These are phyloP conservation scores for Suillus hirtellus DNA, from an alignment of 768 basidiomycete genomes.

Conservation along the genomic window DNA sequence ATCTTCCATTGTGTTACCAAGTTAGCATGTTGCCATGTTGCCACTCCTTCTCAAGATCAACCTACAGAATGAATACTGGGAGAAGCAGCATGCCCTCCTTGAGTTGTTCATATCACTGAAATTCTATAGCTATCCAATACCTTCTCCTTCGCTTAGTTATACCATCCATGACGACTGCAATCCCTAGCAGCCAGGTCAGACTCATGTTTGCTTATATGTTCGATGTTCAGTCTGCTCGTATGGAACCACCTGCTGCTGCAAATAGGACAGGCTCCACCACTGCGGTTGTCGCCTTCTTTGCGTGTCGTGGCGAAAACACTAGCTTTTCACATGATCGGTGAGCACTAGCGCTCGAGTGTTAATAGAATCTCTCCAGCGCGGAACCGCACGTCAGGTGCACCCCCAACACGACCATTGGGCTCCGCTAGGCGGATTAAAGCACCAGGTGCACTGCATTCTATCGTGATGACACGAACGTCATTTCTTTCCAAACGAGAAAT, in stretches of 20 bases:
- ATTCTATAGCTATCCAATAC: background rate
- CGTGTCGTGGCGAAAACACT: background rate
- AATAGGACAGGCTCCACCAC: background rate
- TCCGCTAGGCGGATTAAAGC: background rate
- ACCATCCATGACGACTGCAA: background rate
- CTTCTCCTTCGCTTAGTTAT: background rate
- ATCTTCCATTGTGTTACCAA: background rate
- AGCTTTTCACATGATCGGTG: background rate
- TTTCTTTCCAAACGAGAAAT: background rate
- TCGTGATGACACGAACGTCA: background rate
- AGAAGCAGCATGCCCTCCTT: slow-evolving; percentile 5
- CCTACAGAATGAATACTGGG: background rate
- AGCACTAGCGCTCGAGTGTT: background rate
- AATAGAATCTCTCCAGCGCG: background rate
- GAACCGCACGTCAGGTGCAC: background rate
- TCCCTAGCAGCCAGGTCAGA: background rate
- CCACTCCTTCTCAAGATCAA: background rate
- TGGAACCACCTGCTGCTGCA: background rate
- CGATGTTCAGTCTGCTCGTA: background rate
- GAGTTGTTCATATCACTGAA: background rate
- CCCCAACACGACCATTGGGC: background rate
- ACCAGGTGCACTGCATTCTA: background rate
- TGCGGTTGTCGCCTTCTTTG: background rate
- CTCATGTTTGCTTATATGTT: background rate
- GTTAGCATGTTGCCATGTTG: background rate